Percentiles rank a stretch among this genome's conserved stretches.
Evolutionary conservation across 768 basidiomycete species (phyloP).

Genomic region (Lactarius trivialis): DNA sequence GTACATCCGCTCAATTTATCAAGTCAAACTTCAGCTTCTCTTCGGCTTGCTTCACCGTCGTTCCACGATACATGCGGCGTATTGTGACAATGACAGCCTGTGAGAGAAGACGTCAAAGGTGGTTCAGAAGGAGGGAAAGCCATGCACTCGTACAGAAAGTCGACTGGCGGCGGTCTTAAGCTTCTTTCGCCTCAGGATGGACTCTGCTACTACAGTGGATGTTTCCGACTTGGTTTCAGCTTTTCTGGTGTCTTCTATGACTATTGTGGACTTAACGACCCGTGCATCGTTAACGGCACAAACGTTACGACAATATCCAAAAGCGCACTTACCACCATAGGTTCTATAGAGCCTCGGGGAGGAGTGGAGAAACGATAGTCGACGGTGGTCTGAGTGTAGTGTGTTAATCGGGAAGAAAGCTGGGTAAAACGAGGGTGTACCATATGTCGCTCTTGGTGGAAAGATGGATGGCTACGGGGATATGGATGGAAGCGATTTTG

Average conservation of each 20-base stretch:
- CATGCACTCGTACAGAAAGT: conserved; percentile 2
- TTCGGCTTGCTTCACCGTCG: conserved; percentile 14
- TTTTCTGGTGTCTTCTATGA: conserved; percentile 3
- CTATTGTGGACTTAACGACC: neutral
- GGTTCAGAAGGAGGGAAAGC: neutral
- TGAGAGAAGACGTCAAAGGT: neutral
- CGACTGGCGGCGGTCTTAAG: conserved; percentile 12
- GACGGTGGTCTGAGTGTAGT: conserved; percentile 2
- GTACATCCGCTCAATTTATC: conserved; percentile 10
- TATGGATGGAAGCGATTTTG: conserved; percentile 17
- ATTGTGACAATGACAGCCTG: conserved; percentile 15
- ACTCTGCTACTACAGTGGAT: conserved; percentile 7
- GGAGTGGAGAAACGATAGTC: conserved; percentile 5
- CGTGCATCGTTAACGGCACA: neutral
- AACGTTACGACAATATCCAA: neutral
- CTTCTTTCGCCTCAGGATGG: conserved; percentile 11
- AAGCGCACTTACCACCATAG: neutral
- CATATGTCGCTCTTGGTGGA: conserved; percentile 5
- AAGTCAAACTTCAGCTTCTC: conserved; percentile 13
- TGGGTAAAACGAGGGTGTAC: neutral
- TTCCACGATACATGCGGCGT: conserved; percentile 12
- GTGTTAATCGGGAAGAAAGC: neutral
- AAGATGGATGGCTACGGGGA: neutral
- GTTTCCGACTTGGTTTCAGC: conserved; percentile 6
- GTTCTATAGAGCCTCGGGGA: neutral